Evolutionary conservation across 108 stramenopile species (phyloP).

Genomic region (Nitzschia sp.): DNA sequence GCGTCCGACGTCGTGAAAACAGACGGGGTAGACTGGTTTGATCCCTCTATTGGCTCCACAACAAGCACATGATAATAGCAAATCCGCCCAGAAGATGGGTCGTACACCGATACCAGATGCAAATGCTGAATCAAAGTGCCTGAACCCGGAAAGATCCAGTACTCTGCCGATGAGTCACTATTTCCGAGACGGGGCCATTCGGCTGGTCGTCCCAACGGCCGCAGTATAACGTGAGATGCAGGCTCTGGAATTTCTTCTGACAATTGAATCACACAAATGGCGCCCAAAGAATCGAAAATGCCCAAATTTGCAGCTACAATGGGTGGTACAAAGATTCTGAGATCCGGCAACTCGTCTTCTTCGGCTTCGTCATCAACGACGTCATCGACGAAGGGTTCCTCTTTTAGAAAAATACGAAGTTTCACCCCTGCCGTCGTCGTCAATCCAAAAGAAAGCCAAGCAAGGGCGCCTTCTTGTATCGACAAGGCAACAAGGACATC

Average conservation of each 20-base stretch:
- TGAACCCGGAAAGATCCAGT: constrained; percentile 5
- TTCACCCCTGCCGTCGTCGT: neutral
- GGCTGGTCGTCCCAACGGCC: constrained; percentile 19
- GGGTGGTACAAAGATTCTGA: constrained; percentile 1
- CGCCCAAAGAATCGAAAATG: neutral
- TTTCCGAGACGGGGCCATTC: constrained; percentile 11
- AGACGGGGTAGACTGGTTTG: neutral
- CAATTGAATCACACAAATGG: neutral
- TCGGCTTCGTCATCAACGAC: constrained; percentile 11
- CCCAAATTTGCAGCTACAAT: constrained; percentile 26
- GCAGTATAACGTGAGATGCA: constrained; percentile 8
- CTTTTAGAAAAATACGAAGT: neutral
- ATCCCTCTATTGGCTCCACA: neutral
- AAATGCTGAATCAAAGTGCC: neutral
- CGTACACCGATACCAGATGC: constrained; percentile 1
- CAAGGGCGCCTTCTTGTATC: constrained; percentile 1
- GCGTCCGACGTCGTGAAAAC: neutral
- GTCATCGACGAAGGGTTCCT: neutral
- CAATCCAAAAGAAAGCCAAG: constrained; percentile 1
- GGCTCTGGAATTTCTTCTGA: neutral
- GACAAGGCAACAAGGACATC: neutral
- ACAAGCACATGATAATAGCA: constrained; percentile 8
- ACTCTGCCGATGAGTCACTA: neutral
- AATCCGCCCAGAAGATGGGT: neutral
- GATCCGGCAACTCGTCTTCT: neutral